Evolutionary conservation across 2,329 filamentous ascomycete species (phyloP).

Genomic region (Aspergillus luchuensis): DNA sequence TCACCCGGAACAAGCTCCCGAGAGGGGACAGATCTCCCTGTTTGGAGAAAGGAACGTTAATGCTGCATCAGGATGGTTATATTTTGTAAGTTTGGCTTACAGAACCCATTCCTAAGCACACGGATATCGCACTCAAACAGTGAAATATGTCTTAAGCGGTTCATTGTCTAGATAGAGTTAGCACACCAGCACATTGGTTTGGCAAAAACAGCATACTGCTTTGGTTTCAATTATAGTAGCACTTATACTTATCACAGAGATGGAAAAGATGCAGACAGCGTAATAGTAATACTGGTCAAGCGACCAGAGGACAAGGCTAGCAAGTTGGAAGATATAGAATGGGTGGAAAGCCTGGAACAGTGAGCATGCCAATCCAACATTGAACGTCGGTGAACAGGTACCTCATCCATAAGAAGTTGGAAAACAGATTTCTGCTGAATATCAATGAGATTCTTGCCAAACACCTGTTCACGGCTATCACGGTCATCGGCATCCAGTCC

Average conservation of each 20-base stretch:
- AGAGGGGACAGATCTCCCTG: slow-evolving; percentile 83
- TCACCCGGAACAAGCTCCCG: slow-evolving; percentile 91
- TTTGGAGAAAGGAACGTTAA: slow-evolving; percentile 8
- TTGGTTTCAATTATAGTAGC: slow-evolving; percentile 89
- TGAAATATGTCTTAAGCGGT: slow-evolving; percentile 84
- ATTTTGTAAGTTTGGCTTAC: slow-evolving; percentile 51
- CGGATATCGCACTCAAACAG: slow-evolving; percentile 93
- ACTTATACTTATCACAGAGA: slow-evolving; percentile 88
- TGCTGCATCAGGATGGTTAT: no score
- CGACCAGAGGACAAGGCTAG: slow-evolving; percentile 91
- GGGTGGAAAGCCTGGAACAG: slow-evolving; percentile 77
- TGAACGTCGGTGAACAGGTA: slow-evolving; percentile 38
- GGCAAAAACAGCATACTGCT: slow-evolving; percentile 57
- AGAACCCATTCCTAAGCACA: slow-evolving; percentile 92
- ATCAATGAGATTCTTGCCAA: slow-evolving; percentile 87
- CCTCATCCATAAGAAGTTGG: slow-evolving; percentile 86
- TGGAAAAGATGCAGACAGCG: slow-evolving; percentile 88
- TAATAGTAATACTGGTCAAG: slow-evolving; percentile 98
- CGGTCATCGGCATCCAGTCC: slow-evolving; percentile 91
- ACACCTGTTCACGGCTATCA: slow-evolving; percentile 77
- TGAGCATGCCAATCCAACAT: slow-evolving; percentile 14
- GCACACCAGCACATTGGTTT: slow-evolving; percentile 5
- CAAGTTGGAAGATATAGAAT: slow-evolving; percentile 97
- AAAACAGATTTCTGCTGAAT: slow-evolving; percentile 85
- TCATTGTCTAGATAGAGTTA: slow-evolving; percentile 69